Evolutionary conservation across 2,329 filamentous ascomycete genomes (phyloP), one percentile per base, ranked within the genome.

Genomic region (Emergomyces africanus): DNA sequence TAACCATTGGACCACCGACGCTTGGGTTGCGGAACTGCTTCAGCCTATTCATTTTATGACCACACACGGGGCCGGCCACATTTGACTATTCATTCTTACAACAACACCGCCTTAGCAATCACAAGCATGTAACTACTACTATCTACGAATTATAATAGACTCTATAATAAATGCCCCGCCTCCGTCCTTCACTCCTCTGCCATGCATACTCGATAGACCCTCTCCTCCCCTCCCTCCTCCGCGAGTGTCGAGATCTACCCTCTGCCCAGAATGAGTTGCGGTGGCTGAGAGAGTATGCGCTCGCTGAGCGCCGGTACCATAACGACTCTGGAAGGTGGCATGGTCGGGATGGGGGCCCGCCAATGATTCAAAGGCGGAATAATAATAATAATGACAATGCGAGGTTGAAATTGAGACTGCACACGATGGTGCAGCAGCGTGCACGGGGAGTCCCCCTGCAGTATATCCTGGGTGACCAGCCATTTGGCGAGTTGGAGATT

Each of bases 381-480:
- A 6, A 50, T 25, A 37, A 42, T 50, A 23, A 14, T 28, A 30
- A 28, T 61, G 44, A n/a, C n/a, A n/a, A n/a, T n/a, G n/a, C 5
- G 8, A 63, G 66, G 63, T 69, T 69, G 70, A 70, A 63, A 48
- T 63, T 60, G 51, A 61, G 69, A 3, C 65, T 81, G 23, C 65
- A 63, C 54, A 63, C 59, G 2, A 71, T 76, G 67, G 79, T 74
- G 57, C 57, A 57, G 23, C 65, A 70, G 51, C 75, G 83, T 60
- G 74, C 78, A 2, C 71, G 65, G n/a, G 90, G 90, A 0, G 81
- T 85, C 60, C 94, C 94, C 1, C 74, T 99, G 39, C 94, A 97
- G 71, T 97, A 97, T 69, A 80, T 97, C 25, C 76, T 99, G 1
- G 90, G 90, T 3, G 85, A 85, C 5, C 90, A 96, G 70, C 94